A percentile compares a stretch with the other conserved stretches of the same genome.
These are phyloP conservation scores for Niveomyces coronatus DNA, from an alignment of 2,329 filamentous ascomycete genomes.

Conservation along the genomic window DNA sequence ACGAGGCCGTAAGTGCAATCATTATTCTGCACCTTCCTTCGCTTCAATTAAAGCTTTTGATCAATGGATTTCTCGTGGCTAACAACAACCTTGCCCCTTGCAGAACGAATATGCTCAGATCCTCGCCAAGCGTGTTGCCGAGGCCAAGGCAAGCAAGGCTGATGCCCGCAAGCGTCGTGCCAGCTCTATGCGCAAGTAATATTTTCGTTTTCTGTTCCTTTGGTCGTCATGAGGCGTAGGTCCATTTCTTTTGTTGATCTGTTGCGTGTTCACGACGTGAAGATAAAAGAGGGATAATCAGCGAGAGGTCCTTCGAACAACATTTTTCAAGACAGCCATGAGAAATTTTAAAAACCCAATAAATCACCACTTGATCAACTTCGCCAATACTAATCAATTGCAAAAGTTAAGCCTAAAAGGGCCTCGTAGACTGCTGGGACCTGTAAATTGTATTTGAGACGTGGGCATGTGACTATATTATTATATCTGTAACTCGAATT, in stretches of 20 bases:
- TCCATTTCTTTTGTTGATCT: slow-evolving; percentile 12
- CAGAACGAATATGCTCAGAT: slow-evolving; percentile 96
- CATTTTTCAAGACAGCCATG: no score
- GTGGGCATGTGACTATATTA: no score
- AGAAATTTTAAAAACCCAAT: no score
- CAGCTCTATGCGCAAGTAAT: slow-evolving; percentile 87
- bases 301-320: slow-evolving; percentile 17
- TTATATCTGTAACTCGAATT: no score
- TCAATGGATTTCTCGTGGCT: slow-evolving; percentile 25
- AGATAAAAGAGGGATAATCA: slow-evolving; percentile 1
- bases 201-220: slow-evolving; percentile 23
- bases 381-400: no score
- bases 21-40: not conserved
- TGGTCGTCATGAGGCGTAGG: slow-evolving; percentile 9
- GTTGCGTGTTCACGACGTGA: slow-evolving; percentile 8
- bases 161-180: slow-evolving; percentile 95
- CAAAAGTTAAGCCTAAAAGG: no score
- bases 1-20: slow-evolving; percentile 75
- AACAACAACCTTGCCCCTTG: slow-evolving; percentile 3
- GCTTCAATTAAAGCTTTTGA: not conserved
- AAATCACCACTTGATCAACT: no score
- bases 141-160: slow-evolving; percentile 89
- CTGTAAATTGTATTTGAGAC: no score
- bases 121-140: slow-evolving; percentile 91
- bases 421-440: no score